Base-by-base conservation (phyloP, 2,329 filamentous ascomycete genomes). In the Neofusicoccum ribis region DNA sequence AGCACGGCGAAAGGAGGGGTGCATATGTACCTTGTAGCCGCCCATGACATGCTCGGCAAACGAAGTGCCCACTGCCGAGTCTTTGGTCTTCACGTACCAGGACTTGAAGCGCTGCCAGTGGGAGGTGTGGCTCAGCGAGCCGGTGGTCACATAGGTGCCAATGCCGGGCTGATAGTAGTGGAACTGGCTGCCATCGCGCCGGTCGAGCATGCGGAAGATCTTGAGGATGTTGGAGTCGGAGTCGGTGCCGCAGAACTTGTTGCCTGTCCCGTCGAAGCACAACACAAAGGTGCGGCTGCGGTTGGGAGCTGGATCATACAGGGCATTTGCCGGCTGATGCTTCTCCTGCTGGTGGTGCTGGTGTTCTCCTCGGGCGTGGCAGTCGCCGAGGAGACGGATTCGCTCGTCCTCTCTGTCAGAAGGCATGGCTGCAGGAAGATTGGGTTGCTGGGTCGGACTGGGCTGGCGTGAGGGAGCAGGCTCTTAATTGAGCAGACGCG, bases 31-130 rank as follows among this genome's bases (percentile, higher is more conserved):
- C 63, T 88, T 88, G 77, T 95, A 95, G 1, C 91, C 91, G 7
- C 89, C 91, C 70, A 95, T 91, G 11, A 95, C 91, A 77, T 95
- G 91, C 65, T 92, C 85, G 69, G 90, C 91, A 68, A 96, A 94
- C 0, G 89, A 92, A 0, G 89, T 90, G 1, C 92, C 92, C 67
- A 96, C 78, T 9, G 91, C 91, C 3, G 89, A 91, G 75, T 95
- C 91, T 70, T 92, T 92, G 66, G 89, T 88, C 70, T 91, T 91
- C 49, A 83, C 78, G 71, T 89, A 90, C 86, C 88, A 91, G 8
- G 87, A 89, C 67, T 84, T 84, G 65, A 91, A 70, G 14, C 86
- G 84, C 6, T 86, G 84, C 23, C 83, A 74, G 0, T 82, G 71
- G 11, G 86, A 83, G 0, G 85, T 89, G 69, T 86, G 85, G 1